Base-by-base conservation (phyloP, 2,329 filamentous ascomycete species). In the Fusarium sacchari region DNA sequence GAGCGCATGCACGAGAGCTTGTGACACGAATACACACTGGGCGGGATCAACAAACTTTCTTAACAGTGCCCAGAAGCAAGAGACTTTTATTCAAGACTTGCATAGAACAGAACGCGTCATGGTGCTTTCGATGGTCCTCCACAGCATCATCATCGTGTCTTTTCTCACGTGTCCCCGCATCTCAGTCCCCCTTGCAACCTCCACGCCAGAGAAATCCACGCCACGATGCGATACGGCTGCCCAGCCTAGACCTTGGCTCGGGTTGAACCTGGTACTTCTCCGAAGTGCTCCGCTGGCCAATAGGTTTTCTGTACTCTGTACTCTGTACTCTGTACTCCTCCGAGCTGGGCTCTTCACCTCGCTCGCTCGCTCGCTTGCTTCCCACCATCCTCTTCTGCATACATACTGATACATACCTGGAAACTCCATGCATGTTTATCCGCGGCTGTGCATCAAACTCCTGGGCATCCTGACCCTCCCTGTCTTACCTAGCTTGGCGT, bases 111-210 rank as follows among this genome's bases (percentile, higher is more conserved):
- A 69, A 69, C 64, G 75, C 76, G 76, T 78, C 76, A 78, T 78
- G 67, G 63, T 74, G 64, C 49, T 74, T 64, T 66, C 62, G 60
- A 60, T 55, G 58, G 49, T 59, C 55, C 37, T 69, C 64, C 63
- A 71, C 53, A 75, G 76, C 75, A 78, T 78, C 76, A 75, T 73
- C 62, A 58, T 63, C 55, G 60, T 64, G 49, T 66, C 60, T 69
- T 69, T 64, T 60, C 75, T 78, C 76, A 77, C 75, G 69, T 78
- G 76, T 78, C 76, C 76, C 76, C 76, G 76, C 76, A 78, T 75
- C 76, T 76, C 61, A 69, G 57, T 63, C 61, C 75, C 63, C 64
- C 58, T 70, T 76, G 67, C 73, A 70, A 72, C 73, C 76, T 77
- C 75, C 76, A 68, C 76, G 69, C 62, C 71, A 55, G 69, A 63